Evolutionary conservation across 257 asterid genomes (phyloP).

Genomic region (Salvia hispanica): DNA sequence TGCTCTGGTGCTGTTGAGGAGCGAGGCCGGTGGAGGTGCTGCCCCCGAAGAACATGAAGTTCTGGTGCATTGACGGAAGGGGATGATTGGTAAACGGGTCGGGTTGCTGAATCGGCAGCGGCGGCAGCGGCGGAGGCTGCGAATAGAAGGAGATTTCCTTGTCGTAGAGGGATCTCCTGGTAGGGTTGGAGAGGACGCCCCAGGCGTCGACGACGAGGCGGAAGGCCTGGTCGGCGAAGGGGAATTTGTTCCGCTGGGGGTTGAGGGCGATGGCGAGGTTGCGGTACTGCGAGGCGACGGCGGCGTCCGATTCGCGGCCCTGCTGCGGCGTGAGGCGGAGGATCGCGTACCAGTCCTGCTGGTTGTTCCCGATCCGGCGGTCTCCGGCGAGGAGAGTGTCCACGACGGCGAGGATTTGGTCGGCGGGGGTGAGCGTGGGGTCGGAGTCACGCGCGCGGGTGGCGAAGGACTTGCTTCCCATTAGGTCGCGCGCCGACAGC

Average conservation of each 20-base stretch:
- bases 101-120: conserved; percentile 41
- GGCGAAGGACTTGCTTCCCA: conserved; percentile 87
- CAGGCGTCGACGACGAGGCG: conserved; percentile 76
- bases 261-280: conserved; percentile 57
- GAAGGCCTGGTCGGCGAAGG: conserved; percentile 84
- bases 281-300: conserved; percentile 61
- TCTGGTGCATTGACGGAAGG: conserved; percentile 37
- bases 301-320: conserved; percentile 60
- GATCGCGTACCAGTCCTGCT: conserved; percentile 70
- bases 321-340: conserved; percentile 70
- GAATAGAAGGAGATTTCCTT: conserved; percentile 54
- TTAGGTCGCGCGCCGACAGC: conserved; percentile 70
- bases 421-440: conserved; percentile 74
- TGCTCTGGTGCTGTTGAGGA: conserved; percentile 32
- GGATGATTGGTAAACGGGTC: conserved; percentile 39
- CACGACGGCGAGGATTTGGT: conserved; percentile 79
- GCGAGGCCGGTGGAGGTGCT: conserved; percentile 38
- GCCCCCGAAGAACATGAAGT: conserved; percentile 28
- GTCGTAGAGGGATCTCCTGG: conserved; percentile 65
- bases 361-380: conserved; percentile 70
- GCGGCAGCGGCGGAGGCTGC: conserved; percentile 32
- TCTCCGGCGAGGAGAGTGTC: conserved; percentile 87
- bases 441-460: conserved; percentile 89
- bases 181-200: conserved; percentile 73
- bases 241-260: conserved; percentile 72